Percentiles rank a stretch among this genome's conserved stretches.
phyloP scores from a whole-genome alignment of 164 flowering plant species.

The Cinnamomum micranthum region DNA sequence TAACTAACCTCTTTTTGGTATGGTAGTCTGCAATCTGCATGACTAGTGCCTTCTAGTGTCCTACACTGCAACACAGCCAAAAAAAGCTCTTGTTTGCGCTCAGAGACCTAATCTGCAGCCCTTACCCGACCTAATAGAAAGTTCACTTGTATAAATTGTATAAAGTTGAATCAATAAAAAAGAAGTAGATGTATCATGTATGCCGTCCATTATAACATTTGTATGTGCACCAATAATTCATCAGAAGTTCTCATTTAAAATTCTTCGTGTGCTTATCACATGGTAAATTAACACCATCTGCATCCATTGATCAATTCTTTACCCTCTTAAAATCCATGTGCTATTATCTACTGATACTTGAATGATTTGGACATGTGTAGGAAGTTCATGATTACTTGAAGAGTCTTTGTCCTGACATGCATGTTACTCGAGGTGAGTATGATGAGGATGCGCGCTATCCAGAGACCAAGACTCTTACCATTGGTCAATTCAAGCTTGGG shows the following conservation, averaged over 20 bases:
- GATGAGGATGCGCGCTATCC: constrained; percentile 86
- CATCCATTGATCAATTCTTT: background rate
- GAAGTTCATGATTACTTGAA: constrained; percentile 92
- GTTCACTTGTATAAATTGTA: too few species aligned
- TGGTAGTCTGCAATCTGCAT: too few species aligned
- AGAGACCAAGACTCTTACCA: constrained; percentile 85
- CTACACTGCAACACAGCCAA: too few species aligned
- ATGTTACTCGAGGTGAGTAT: constrained; percentile 83
- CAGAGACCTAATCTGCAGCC: too few species aligned
- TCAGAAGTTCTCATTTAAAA: too few species aligned
- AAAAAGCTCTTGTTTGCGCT: too few species aligned
- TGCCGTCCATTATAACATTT: background rate
- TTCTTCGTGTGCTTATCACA: background rate
- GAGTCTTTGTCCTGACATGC: constrained; percentile 88
- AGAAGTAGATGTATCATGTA: too few species aligned
- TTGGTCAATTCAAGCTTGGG: constrained; percentile 96
- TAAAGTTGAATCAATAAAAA: too few species aligned
- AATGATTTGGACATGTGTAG: constrained; percentile 22
- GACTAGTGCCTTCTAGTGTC: too few species aligned
- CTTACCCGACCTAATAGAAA: too few species aligned
- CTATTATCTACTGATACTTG: background rate
- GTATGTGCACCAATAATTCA: background rate
- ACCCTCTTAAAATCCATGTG: too few species aligned
- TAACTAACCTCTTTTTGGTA: too few species aligned
- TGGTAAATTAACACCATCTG: background rate